Percentiles rank a stretch among this genome's conserved stretches.
phyloP scores from a whole-genome alignment of 2,329 filamentous ascomycete genomes.

The Pseudogymnoascus sp. region DNA sequence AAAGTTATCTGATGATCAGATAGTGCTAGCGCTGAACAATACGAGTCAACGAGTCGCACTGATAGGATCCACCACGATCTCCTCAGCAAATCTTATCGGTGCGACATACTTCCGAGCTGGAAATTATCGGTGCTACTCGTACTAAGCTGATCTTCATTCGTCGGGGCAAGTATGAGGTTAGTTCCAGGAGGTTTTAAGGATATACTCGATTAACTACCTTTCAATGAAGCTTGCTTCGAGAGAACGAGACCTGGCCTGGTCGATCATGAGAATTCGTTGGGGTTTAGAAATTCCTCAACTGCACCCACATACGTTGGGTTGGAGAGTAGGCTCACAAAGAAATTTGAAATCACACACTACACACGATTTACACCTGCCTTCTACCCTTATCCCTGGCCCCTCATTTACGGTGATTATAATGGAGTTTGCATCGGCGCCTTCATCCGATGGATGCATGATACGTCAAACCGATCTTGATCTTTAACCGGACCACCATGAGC shows the following conservation, averaged over 20 bases:
- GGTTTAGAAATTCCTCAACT: background rate
- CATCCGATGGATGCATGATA: background rate
- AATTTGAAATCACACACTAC: background rate
- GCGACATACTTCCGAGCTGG: background rate
- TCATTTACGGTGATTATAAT: background rate
- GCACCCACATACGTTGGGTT: background rate
- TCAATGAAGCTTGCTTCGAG: background rate
- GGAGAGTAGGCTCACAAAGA: background rate
- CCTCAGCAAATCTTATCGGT: background rate
- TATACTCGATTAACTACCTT: background rate
- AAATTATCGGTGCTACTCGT: background rate
- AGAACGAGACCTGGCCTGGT: background rate
- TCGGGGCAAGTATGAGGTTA: background rate
- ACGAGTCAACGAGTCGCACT: background rate
- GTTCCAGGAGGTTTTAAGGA: background rate
- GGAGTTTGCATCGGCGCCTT: background rate
- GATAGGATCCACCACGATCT: background rate
- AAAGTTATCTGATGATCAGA: slow-evolving; percentile 3
- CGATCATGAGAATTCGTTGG: background rate
- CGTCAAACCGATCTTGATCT: background rate
- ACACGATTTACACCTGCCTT: background rate
- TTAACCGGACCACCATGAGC: background rate
- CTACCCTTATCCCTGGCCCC: background rate
- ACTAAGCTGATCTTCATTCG: background rate
- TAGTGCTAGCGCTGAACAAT: background rate